Percentiles rank a stretch among this genome's conserved stretches.
These are phyloP conservation scores for Fagopyrum esculentum DNA, from an alignment of 148 eudicot genomes.

Conservation along the genomic window DNA sequence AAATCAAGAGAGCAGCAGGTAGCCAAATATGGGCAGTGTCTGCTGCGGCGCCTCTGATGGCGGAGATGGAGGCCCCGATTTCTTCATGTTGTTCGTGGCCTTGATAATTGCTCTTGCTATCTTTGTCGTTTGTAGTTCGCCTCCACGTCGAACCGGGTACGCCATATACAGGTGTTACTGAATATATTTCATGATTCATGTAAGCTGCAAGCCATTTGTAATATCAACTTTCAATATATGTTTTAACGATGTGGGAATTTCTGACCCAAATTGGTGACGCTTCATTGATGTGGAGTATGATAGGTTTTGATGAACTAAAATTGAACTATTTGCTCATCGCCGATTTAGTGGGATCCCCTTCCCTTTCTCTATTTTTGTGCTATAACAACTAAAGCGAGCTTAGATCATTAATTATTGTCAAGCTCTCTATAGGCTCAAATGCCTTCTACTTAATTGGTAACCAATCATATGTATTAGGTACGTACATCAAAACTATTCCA, in stretches of 20 bases:
- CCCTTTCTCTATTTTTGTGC: no score
- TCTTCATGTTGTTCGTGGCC: background rate
- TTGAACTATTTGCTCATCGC: no score
- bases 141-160: background rate
- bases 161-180: slow-evolving; percentile 6
- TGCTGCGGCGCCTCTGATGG: background rate
- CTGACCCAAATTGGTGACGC: background rate
- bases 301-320: background rate
- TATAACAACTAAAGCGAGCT: no score
- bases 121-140: background rate
- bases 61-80: background rate
- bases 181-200: background rate
- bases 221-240: background rate
- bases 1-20: background rate
- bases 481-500: no score
- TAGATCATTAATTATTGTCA: no score
- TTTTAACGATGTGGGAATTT: background rate
- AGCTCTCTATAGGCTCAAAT: no score
- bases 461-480: no score
- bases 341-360: no score
- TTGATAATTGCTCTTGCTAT: slow-evolving; percentile 6
- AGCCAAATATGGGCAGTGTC: background rate
- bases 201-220: slow-evolving; percentile 2
- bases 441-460: no score
- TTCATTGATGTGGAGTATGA: background rate